Evolutionary conservation across 2,329 filamentous ascomycete species (phyloP).

Genomic region (Colletotrichum neosansevieriae): DNA sequence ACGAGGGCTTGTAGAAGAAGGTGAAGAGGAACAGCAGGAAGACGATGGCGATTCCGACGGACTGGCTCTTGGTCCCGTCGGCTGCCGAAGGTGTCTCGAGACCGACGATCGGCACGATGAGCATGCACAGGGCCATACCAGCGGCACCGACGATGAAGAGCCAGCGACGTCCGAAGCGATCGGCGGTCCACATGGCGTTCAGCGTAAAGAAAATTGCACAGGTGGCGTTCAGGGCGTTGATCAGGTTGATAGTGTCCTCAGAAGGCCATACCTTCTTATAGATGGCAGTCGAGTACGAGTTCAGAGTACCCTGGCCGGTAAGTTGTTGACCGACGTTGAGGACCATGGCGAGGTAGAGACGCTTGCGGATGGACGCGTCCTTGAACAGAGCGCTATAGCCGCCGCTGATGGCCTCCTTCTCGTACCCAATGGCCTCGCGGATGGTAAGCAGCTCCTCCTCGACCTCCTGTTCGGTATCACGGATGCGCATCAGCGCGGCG

Average conservation of each 20-base stretch:
- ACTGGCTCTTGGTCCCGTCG: constrained; percentile 65
- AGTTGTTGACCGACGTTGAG: constrained; percentile 80
- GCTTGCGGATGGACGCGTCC: constrained; percentile 75
- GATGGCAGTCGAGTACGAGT: constrained; percentile 79
- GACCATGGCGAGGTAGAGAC: constrained; percentile 73
- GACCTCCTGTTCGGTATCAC: constrained; percentile 73
- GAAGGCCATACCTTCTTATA: constrained; percentile 77
- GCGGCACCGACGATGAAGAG: constrained; percentile 76
- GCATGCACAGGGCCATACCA: constrained; percentile 78
- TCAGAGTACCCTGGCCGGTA: constrained; percentile 78
- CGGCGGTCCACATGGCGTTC: constrained; percentile 79
- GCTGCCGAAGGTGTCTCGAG: constrained; percentile 64
- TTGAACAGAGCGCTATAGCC: constrained; percentile 77
- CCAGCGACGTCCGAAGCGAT: constrained; percentile 78
- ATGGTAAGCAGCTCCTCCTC: constrained; percentile 75
- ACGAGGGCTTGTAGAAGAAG: constrained; percentile 77
- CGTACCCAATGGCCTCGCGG: constrained; percentile 76
- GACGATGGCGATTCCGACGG: constrained; percentile 76
- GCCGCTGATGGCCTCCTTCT: constrained; percentile 74
- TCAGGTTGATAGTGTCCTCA: constrained; percentile 72
- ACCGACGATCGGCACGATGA: constrained; percentile 66
- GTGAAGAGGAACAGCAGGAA: constrained; percentile 74
- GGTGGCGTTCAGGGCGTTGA: constrained; percentile 81
- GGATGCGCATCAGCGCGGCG: constrained; percentile 67
- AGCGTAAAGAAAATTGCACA: constrained; percentile 80